Percentiles rank a stretch among this genome's conserved stretches.
Conservation (phyloP, 2,329 filamentous ascomycete genomes). For the Chrysoporthe cubensis region DNA sequence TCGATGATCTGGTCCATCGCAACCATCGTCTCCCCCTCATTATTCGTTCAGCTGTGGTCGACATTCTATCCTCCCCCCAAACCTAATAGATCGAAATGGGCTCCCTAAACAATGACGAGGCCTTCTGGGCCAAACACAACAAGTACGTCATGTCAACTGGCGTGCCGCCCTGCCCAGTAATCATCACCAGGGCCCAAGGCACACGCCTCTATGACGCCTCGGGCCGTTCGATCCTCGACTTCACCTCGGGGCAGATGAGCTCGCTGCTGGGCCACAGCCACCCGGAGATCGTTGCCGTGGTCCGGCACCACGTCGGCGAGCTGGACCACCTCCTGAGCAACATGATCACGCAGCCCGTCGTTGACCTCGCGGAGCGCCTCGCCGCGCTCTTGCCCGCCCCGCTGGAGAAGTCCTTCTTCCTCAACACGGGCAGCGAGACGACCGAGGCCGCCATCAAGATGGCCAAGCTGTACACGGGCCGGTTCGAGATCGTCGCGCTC, state of each 20-base stretch:
- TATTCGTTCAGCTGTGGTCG: neutral
- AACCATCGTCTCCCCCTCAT: neutral
- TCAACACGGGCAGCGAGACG: constrained; percentile 58
- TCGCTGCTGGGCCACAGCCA: constrained; percentile 61
- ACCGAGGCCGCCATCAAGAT: constrained; percentile 66
- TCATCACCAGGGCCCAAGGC: constrained; percentile 51
- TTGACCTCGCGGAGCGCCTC: constrained; percentile 55
- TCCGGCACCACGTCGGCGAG: constrained; percentile 49
- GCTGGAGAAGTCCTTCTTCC: constrained; percentile 59
- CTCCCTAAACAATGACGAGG: constrained; percentile 21
- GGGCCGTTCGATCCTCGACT: constrained; percentile 56
- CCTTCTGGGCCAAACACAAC: constrained; percentile 42
- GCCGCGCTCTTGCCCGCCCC: constrained; percentile 48
- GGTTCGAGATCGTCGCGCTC: constrained; percentile 66
- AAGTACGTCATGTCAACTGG: constrained; percentile 49
- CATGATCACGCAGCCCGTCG: constrained; percentile 60
- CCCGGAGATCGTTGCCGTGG: constrained; percentile 58
- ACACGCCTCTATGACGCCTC: constrained; percentile 49
- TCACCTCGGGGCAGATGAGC: constrained; percentile 63
- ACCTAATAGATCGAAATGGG: constrained; percentile 18
- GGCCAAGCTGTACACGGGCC: constrained; percentile 65
- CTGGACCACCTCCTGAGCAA: constrained; percentile 62
- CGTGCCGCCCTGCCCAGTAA: constrained; percentile 41
- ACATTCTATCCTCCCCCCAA: neutral
- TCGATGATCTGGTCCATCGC: neutral